Evolutionary conservation across 495 filamentous ascomycete genomes (phyloP).

Genomic region (Aspergillus indologenus): DNA sequence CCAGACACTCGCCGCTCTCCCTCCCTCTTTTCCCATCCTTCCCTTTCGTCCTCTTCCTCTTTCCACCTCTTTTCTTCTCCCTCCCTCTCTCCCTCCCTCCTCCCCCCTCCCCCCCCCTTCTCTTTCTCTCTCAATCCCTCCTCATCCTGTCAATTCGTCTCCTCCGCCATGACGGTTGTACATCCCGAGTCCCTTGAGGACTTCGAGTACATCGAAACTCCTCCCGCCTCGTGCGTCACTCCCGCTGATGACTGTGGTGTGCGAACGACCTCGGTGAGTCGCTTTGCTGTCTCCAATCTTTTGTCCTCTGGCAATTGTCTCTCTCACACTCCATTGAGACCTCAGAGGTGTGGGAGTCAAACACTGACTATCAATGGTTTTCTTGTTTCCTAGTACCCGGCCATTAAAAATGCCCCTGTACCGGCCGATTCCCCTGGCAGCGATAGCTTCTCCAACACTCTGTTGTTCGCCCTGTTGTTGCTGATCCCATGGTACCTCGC

Average conservation of each 20-base stretch:
- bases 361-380: background rate
- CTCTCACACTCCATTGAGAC: background rate
- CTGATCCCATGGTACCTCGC: conserved; percentile 52
- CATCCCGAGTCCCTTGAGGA: conserved; percentile 56
- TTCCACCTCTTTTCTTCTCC: conserved; percentile 19
- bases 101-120: conserved; percentile 17
- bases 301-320: background rate
- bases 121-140: conserved; percentile 4
- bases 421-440: conserved; percentile 56
- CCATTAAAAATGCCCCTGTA: conserved; percentile 62
- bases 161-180: conserved; percentile 42
- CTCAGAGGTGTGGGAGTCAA: background rate
- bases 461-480: conserved; percentile 50
- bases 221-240: conserved; percentile 48
- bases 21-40: background rate
- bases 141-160: conserved; percentile 21
- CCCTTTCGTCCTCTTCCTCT: background rate
- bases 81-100: conserved; percentile 23
- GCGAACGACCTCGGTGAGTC: conserved; percentile 53
- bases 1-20: conserved; percentile 5
- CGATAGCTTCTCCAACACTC: conserved; percentile 54
- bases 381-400: conserved; percentile 45
- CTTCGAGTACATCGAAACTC: conserved; percentile 67
- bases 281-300: background rate
- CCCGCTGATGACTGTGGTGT: conserved; percentile 54